Conservation (phyloP, 2,329 filamentous ascomycete species). For the Pseudogymnoascus sp. region DNA sequence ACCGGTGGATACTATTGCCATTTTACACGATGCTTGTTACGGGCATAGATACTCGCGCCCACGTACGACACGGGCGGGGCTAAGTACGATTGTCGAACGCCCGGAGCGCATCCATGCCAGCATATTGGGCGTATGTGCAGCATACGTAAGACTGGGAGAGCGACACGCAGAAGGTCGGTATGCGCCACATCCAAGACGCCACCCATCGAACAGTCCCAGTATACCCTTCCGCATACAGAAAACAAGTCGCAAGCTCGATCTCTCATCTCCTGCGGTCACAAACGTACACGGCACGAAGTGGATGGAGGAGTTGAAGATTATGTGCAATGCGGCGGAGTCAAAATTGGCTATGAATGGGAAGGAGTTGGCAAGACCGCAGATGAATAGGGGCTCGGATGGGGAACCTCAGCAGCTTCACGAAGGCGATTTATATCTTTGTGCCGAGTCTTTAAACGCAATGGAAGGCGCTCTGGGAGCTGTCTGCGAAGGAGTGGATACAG, state of each 20-base stretch:
- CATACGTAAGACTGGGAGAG: constrained; percentile 85
- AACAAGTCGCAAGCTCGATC: constrained; percentile 63
- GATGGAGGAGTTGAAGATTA: constrained; percentile 84
- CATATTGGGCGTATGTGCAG: constrained; percentile 73
- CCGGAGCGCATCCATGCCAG: constrained; percentile 85
- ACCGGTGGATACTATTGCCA: constrained; percentile 63
- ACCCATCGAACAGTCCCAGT: constrained; percentile 40
- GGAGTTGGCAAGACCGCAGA: constrained; percentile 66
- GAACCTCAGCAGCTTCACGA: constrained; percentile 61
- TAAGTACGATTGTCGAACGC: constrained; percentile 83
- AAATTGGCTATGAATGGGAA: constrained; percentile 72
- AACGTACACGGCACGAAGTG: constrained; percentile 86
- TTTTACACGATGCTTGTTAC: constrained; percentile 91
- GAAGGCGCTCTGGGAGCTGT: constrained; percentile 89
- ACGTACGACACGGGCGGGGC: constrained; percentile 62
- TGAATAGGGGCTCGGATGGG: constrained; percentile 45
- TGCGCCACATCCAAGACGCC: constrained; percentile 58
- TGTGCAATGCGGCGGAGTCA: constrained; percentile 75
- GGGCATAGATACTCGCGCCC: constrained; percentile 86
- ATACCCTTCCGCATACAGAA: constrained; percentile 82
- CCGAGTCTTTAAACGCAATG: constrained; percentile 79
- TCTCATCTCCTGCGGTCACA: constrained; percentile 72
- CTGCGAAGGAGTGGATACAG: constrained; percentile 82
- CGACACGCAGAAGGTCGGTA: constrained; percentile 66
- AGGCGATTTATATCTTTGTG: constrained; percentile 84